A percentile compares a stretch with the other conserved stretches of the same genome.
Conservation (phyloP, 2,329 filamentous ascomycete genomes). For the Monilinia fructicola region DNA sequence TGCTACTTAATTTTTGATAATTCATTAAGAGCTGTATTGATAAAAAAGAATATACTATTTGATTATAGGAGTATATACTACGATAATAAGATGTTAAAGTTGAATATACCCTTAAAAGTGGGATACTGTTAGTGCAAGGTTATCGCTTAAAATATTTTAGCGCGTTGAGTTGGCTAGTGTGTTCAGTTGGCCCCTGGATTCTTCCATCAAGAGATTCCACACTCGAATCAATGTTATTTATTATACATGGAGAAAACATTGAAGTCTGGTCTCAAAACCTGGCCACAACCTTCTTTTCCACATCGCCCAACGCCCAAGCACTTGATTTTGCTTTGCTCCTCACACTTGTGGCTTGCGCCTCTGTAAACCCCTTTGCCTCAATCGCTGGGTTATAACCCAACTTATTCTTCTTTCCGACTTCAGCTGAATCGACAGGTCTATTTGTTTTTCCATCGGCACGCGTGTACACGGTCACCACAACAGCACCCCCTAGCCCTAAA, state of each 20-base stretch:
- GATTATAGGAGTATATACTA: no score
- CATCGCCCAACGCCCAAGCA: constrained; percentile 78
- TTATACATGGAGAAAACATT: not conserved
- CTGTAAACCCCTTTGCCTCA: constrained; percentile 84
- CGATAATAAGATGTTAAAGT: no score
- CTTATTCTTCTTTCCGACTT: constrained; percentile 64
- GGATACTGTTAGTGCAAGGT: no score
- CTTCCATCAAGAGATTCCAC: not conserved
- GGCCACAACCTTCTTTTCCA: constrained; percentile 68
- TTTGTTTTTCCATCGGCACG: constrained; percentile 74
- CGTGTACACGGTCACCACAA: constrained; percentile 85
- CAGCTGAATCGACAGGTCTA: constrained; percentile 59
- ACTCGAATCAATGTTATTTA: not conserved
- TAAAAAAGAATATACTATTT: no score
- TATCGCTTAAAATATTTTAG: no score
- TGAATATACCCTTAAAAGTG: no score
- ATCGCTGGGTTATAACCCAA: constrained; percentile 92
- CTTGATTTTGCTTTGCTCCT: constrained; percentile 65
- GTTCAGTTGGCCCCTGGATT: no score
- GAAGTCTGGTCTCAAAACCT: constrained; percentile 51
- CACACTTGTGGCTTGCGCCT: constrained; percentile 67
- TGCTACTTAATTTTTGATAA: no score
- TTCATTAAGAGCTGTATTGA: no score
- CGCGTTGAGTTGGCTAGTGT: no score
- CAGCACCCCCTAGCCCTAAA: constrained; percentile 85